Percentiles rank a stretch among this genome's conserved stretches.
These are phyloP conservation scores for Biscogniauxia sp. DNA, from an alignment of 2,329 filamentous ascomycete species.

Conservation along the genomic window DNA sequence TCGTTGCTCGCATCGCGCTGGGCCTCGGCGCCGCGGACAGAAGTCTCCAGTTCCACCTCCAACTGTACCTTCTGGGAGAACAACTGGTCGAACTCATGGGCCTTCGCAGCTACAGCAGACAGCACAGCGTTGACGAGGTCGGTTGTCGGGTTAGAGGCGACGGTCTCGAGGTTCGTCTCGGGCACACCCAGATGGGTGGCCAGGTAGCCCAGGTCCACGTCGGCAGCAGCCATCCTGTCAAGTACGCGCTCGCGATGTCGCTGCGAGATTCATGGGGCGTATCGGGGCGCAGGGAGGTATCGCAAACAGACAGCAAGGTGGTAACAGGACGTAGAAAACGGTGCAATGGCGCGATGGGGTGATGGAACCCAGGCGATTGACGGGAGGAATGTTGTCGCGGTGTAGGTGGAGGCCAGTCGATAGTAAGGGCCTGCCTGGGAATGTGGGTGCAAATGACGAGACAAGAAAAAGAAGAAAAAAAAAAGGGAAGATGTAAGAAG, in stretches of 20 bases:
- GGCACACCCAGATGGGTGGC: conserved; percentile 69
- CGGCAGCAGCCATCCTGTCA: conserved; percentile 56
- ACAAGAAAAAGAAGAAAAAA: conserved; percentile 6
- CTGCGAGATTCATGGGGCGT: conserved; percentile 26
- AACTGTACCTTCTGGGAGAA: conserved; percentile 84
- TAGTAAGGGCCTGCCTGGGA: conserved; percentile 4
- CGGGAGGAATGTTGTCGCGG: not conserved
- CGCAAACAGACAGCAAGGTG: not conserved
- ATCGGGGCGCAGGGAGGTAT: not conserved
- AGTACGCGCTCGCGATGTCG: conserved; percentile 13
- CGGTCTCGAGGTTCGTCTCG: conserved; percentile 58
- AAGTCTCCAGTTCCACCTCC: conserved; percentile 91
- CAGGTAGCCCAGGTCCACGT: conserved; percentile 69
- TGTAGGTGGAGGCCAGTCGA: conserved; percentile 1
- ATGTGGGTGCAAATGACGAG: not conserved
- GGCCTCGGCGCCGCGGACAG: conserved; percentile 77
- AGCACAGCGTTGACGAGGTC: conserved; percentile 78
- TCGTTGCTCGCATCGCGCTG: conserved; percentile 79
- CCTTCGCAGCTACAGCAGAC: conserved; percentile 71
- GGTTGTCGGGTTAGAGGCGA: conserved; percentile 67
- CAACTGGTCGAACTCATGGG: conserved; percentile 76
- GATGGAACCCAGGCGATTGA: conserved; percentile 7
- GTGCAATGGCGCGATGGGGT: not conserved
- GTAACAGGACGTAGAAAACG: not conserved
- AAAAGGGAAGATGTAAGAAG: too few species aligned